Evolutionary conservation across 2,329 filamentous ascomycete genomes (phyloP).

Genomic region (Clonostachys sp.): DNA sequence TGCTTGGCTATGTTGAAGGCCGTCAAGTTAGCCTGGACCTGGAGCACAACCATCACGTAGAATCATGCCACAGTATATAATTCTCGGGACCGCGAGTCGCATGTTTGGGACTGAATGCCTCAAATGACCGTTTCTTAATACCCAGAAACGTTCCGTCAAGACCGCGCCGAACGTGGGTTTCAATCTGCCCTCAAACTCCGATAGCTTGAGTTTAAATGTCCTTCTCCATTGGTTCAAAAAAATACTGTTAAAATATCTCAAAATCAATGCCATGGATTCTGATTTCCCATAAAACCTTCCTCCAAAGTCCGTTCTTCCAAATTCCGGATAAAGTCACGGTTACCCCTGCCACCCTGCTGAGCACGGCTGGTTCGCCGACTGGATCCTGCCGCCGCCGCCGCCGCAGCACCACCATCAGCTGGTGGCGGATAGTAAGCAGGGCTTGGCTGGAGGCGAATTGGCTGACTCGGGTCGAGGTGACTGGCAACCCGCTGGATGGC

Average conservation of each 20-base stretch:
- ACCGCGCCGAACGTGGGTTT: too few species aligned
- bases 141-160: too few species aligned
- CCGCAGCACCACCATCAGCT: slow-evolving; percentile 69
- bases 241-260: background rate
- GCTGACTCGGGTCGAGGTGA: slow-evolving; percentile 90
- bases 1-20: too few species aligned
- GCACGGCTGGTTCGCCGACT: slow-evolving; percentile 73
- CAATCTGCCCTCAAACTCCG: too few species aligned
- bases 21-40: too few species aligned
- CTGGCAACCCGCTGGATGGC: slow-evolving; percentile 93
- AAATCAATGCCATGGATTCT: slow-evolving; percentile 63
- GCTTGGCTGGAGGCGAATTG: slow-evolving; percentile 89
- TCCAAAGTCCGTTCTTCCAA: slow-evolving; percentile 92
- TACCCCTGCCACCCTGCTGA: slow-evolving; percentile 53
- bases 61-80: too few species aligned
- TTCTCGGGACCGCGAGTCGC: too few species aligned
- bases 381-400: slow-evolving; percentile 53
- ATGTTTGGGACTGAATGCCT: too few species aligned
- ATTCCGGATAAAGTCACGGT: slow-evolving; percentile 90
- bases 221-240: too few species aligned
- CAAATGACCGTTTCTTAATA: too few species aligned
- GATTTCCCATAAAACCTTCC: slow-evolving; percentile 77
- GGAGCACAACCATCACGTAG: too few species aligned
- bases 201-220: too few species aligned
- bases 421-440: slow-evolving; percentile 96